Conservation (phyloP, 2,329 filamentous ascomycete species). For the Fusarium devonianum region DNA sequence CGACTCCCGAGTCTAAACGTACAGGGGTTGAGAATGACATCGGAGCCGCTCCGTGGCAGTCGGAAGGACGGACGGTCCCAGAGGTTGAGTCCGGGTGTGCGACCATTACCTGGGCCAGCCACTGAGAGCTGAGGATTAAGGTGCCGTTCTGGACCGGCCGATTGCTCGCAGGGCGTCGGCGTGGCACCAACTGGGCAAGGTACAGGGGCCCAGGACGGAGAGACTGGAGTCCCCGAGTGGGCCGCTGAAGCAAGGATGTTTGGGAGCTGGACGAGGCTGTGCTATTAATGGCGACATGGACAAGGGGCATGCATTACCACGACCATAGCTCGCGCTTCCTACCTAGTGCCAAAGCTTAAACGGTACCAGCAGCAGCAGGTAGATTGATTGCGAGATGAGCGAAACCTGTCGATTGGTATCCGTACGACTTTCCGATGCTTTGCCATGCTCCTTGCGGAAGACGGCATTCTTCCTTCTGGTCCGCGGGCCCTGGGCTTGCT, state of each 20-base stretch:
- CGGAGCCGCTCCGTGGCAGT: no score
- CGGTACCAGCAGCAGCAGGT: slow-evolving; percentile 29
- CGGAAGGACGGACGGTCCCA: slow-evolving; percentile 8
- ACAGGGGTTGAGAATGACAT: no score
- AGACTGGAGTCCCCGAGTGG: slow-evolving; percentile 15
- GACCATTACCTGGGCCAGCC: neutral
- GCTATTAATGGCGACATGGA: slow-evolving; percentile 34
- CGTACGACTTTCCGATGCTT: no score
- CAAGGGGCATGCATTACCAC: slow-evolving; percentile 13
- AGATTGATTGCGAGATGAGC: no score
- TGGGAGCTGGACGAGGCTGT: slow-evolving; percentile 15
- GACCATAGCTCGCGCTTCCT: neutral
- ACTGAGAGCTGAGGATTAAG: slow-evolving; percentile 11
- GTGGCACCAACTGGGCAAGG: slow-evolving; percentile 23
- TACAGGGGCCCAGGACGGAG: slow-evolving; percentile 11
- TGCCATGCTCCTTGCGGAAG: no score
- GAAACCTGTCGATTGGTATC: no score
- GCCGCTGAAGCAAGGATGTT: slow-evolving; percentile 8
- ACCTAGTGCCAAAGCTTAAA: slow-evolving; percentile 38
- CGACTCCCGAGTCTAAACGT: slow-evolving; percentile 5
- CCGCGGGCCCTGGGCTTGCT: no score
- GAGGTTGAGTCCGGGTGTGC: neutral
- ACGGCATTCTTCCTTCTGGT: no score
- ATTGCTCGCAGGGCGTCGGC: slow-evolving; percentile 24
- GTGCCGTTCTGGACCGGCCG: slow-evolving; percentile 33